Base-by-base conservation (phyloP, 2,329 filamentous ascomycete species). In the Xylariaceae sp. region DNA sequence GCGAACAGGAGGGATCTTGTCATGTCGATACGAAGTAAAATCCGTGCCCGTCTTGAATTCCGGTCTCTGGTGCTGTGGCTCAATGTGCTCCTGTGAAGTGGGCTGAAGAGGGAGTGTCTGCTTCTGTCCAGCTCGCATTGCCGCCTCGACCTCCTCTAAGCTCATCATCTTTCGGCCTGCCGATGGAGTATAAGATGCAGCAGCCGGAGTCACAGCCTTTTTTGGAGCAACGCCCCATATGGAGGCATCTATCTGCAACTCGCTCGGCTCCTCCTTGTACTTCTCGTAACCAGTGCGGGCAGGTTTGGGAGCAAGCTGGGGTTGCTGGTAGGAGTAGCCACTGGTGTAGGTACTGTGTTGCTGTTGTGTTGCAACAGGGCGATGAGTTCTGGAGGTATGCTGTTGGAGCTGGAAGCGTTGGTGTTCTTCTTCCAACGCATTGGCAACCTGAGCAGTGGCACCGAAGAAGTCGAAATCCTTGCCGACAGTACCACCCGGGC, bases 401-500 rank as follows among this genome's bases (percentile, higher is more conserved):
- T 83, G 75, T 49, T 90, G 81, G 37, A 88, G 81, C 53, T 77
- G 78, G 64, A 83, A 96, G 41, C 88, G 81, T 55, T 88, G 71
- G 59, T 95, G 86, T 66, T 97, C 92, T 63, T 97, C 88, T 50
- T 88, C 85, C 52, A 98, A 85, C 24, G 84, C 88, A 65, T 82
- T 76, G 14, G 88, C 75, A 28, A 95, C 85, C 63, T 89, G 81
- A 41, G 89, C 89, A 5, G 92, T 98, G 57, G 86, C 82, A 28
- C 89, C 89, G 50, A 94, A 94, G 66, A 97, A 98, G 63, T 98
- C 92, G 56, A 97, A 97, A 63, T 98, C 90, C 61, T 86, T 94
- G 58, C 89, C 89, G 43, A 92, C 78, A 9, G 70, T 70, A 19
- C 70, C 63, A 26, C 61, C 50, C 13, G 61, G 57, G 13, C 61